Evolutionary conservation across 352 stramenopile species (phyloP), one percentile per base, ranked within the genome.

Genomic region (Globisporangium carolinianum): DNA sequence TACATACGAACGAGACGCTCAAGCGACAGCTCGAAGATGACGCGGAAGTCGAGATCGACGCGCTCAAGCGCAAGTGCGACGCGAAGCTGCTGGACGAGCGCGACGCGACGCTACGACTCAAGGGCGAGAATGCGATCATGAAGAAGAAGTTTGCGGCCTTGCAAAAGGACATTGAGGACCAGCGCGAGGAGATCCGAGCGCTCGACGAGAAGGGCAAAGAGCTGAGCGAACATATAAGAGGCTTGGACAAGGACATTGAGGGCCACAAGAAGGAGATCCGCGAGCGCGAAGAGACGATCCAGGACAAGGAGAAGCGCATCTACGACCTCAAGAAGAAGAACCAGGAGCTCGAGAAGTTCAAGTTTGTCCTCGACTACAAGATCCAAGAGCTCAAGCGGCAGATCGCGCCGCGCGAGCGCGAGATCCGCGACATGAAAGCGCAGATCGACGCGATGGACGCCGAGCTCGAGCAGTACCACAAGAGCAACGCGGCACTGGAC

Each of bases 241-340:
- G 75, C 0, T 68, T 98, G 4, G 89, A 97, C 65, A 95, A 96
- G 47, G 93, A 98, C 51, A 97, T 98, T 47, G 78, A 95, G 55
- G 83, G 82, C 0, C 87, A 97, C 59, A 97, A 97, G 61, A 92
- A 95, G 48, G 87, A 97, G 63, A 98, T 98, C 47, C 86, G 87
- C 42, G 85, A 93, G 57, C 86, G 92, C 8, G 93, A 98, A 62
- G 89, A 97, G 64, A 97, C 87, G 14, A 98, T 98, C 39, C 87
- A 95, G 63, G 93, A 98, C 71, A 98, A 98, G 63, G 94, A 98
- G 57, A 98, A 98, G 63, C 88, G 91, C 49, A 98, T 98, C 54
- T 98, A 98, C 66, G 94, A 98, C 47, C 62, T 98, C 14, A 98
- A 98, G 70, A 98, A 98, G 78, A 98, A 98, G 67, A 98, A 98